These are phyloP conservation scores for Rubroboletus pulcherrimus DNA, from an alignment of 768 basidiomycete genomes.

Conservation along the genomic window DNA sequence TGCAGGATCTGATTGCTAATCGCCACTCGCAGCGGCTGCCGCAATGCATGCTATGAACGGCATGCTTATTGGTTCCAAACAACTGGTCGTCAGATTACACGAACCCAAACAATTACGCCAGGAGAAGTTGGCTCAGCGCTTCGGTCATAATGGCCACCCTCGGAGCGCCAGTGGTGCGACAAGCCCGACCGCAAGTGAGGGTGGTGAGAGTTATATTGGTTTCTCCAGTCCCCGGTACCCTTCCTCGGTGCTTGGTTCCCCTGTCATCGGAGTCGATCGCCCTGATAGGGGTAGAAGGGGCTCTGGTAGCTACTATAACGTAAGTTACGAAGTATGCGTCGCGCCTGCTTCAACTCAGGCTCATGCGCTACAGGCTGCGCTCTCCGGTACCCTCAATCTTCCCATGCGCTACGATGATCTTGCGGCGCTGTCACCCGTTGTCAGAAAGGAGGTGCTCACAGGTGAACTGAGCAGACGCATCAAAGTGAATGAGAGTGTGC, in stretches of 20 bases:
- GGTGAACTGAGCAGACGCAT: conserved; percentile 79
- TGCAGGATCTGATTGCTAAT: neutral
- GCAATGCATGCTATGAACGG: conserved; percentile 86
- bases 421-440: conserved; percentile 77
- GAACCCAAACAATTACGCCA: conserved; percentile 91
- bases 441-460: conserved; percentile 79
- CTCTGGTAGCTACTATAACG: conserved; percentile 85
- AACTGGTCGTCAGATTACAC: conserved; percentile 81
- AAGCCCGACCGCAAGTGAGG: conserved; percentile 79
- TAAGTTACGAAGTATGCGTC: conserved; percentile 34
- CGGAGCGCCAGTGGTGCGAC: conserved; percentile 80
- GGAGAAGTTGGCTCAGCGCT: conserved; percentile 83
- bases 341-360: neutral
- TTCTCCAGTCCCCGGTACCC: conserved; percentile 71
- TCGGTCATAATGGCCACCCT: conserved; percentile 75
- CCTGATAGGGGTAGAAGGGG: conserved; percentile 69
- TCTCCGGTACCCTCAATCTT: conserved; percentile 72
- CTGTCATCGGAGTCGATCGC: conserved; percentile 50
- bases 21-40: conserved; percentile 47
- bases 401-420: conserved; percentile 89
- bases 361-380: conserved; percentile 56
- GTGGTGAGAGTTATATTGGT: conserved; percentile 67
- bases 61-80: conserved; percentile 61
- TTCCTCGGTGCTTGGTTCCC: conserved; percentile 51
- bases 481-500: conserved; percentile 51